Conservation (phyloP, 2,329 filamentous ascomycete genomes). For the Malbranchea cinnamomea region DNA sequence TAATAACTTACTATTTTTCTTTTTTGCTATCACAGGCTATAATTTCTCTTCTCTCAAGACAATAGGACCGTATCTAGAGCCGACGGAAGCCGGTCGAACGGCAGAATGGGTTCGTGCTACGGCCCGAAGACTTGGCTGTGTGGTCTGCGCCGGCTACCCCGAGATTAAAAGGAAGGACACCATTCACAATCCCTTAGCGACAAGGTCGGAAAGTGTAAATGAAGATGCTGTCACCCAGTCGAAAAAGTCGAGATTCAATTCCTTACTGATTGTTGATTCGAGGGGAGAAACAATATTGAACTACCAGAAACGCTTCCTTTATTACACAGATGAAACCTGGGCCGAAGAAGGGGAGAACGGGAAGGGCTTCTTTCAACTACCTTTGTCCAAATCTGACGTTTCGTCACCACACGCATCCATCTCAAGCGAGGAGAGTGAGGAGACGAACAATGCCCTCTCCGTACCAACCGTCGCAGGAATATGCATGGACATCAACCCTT, state of each 20-base stretch:
- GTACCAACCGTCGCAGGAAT: slow-evolving; percentile 33
- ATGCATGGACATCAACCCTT: slow-evolving; percentile 46
- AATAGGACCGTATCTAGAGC: slow-evolving; percentile 45
- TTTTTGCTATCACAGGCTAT: no score
- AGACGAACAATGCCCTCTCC: neutral
- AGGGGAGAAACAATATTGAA: slow-evolving; percentile 40
- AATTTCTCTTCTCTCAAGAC: slow-evolving; percentile 45
- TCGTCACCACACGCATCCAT: slow-evolving; percentile 8
- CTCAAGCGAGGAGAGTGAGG: neutral
- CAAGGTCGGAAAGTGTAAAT: no score
- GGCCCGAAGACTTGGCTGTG: slow-evolving; percentile 39
- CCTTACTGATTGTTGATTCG: slow-evolving; percentile 42
- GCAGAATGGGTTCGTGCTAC: slow-evolving; percentile 43
- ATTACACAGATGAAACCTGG: slow-evolving; percentile 54
- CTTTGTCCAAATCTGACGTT: slow-evolving; percentile 2
- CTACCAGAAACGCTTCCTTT: slow-evolving; percentile 51
- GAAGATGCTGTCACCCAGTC: slow-evolving; percentile 2
- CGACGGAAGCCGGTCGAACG: slow-evolving; percentile 38
- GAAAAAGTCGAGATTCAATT: slow-evolving; percentile 35
- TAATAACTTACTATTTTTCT: no score
- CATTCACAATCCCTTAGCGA: neutral
- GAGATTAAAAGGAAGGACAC: slow-evolving; percentile 25
- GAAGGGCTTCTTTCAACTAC: slow-evolving; percentile 17
- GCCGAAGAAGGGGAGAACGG: slow-evolving; percentile 34
- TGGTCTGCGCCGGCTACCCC: slow-evolving; percentile 51